Base-by-base conservation (phyloP, 768 basidiomycete genomes). In the Guyanaporus albipodus region DNA sequence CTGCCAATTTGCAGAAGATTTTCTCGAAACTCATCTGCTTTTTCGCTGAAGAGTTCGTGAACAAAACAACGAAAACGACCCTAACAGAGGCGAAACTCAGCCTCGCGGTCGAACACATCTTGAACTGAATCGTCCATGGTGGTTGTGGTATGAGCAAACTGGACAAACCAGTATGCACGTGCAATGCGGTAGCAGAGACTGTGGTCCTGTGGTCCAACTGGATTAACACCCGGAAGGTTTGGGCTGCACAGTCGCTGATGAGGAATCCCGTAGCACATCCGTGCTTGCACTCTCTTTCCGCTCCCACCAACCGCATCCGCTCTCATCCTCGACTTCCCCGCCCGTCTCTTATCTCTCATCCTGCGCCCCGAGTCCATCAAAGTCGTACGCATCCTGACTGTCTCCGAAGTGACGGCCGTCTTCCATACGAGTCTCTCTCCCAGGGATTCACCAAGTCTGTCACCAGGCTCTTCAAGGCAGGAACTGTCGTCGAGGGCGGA, bases 41-140 rank as follows among this genome's bases (percentile, higher is more conserved):
- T 73, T 96, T 99, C 66, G 83, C 88, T 42, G 83, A 91, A 62
- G 95, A 99, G 54, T 99, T 99, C 67, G 88, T 88, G 40, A 98
- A 97, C 71, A 99, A 96, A n/a, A n/a, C n/a, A 73, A 93, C 87
- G 15, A 91, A 90, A 67, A 78, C 78, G 19, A 70, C 83, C 0
- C 73, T 96, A 33, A 69, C 76, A 8, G 86, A 91, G 59, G 89
- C 91, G n/a, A 95, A 94, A 62, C 81, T 99, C 22, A 80, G 87
- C 9, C 80, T 98, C 18, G 91, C 93, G 7, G 81, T 96, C 45
- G 93, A 97, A 63, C 87, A 92, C 64, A 95, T 92, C 23, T n/a
- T n/a, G n/a, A 99, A 97, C 70, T 82, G 93, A 54, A 92, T 91
- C 0, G 75, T 98, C 54, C 85, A 83, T 41, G 94, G 94, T 0